Percentiles rank a stretch among this genome's conserved stretches.
These are phyloP conservation scores for Termitomyces sp. DNA, from an alignment of 1,284 basidiomycete genomes.

Conservation along the genomic window DNA sequence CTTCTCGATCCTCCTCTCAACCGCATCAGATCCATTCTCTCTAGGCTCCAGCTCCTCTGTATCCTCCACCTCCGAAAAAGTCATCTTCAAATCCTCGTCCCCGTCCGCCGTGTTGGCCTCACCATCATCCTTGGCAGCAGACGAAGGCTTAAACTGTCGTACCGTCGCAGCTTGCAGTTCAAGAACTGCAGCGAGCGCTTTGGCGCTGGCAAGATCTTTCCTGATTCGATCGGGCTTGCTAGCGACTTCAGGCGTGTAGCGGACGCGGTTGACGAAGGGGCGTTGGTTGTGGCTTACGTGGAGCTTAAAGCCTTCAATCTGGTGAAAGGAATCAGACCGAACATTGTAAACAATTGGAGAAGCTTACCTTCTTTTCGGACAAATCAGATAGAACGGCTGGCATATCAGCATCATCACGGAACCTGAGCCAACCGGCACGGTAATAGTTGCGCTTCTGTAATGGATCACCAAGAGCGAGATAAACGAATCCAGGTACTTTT, in stretches of 20 bases:
- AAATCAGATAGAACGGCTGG: slow-evolving; percentile 63
- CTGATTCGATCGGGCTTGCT: slow-evolving; percentile 73
- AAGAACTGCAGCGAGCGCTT: slow-evolving; percentile 61
- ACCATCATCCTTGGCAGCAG: slow-evolving; percentile 27
- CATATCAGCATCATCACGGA: slow-evolving; percentile 81
- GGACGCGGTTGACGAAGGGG: slow-evolving; percentile 72
- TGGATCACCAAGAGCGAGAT: slow-evolving; percentile 87
- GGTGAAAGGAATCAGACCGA: slow-evolving; percentile 5
- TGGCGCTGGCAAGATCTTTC: slow-evolving; percentile 74
- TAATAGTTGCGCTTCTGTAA: slow-evolving; percentile 86
- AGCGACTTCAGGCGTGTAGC: slow-evolving; percentile 76
- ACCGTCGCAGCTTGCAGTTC: slow-evolving; percentile 63
- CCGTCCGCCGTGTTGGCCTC: slow-evolving; percentile 28
- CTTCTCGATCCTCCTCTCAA: slow-evolving; percentile 73
- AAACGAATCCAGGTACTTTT: slow-evolving; percentile 65
- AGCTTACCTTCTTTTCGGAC: slow-evolving; percentile 74
- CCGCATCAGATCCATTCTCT: slow-evolving; percentile 61
- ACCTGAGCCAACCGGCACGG: slow-evolving; percentile 88
- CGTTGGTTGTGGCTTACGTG: slow-evolving; percentile 81
- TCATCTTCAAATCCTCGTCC: slow-evolving; percentile 42
- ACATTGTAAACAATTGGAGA: not conserved
- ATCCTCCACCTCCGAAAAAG: slow-evolving; percentile 35
- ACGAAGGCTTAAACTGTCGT: slow-evolving; percentile 26
- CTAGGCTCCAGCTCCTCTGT: slow-evolving; percentile 51
- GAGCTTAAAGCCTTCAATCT: slow-evolving; percentile 92